These are phyloP conservation scores for Chytriomyces hyalinus DNA, from an alignment of 192 early-diverging fungal species.

Conservation along the genomic window DNA sequence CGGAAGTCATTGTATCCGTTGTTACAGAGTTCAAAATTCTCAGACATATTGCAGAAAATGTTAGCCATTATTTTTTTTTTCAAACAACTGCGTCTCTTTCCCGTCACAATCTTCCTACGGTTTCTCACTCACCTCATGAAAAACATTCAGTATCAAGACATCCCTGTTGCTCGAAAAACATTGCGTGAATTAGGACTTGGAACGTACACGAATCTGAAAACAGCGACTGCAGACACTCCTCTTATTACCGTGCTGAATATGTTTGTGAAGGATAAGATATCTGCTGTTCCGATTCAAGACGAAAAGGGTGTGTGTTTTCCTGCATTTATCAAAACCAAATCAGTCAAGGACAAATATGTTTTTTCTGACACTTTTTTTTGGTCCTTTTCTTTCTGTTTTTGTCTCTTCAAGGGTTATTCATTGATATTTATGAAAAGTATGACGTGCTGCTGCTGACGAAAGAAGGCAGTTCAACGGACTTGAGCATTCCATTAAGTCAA, in stretches of 20 bases:
- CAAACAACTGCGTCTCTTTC: not conserved
- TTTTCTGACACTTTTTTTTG: not conserved
- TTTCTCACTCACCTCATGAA: not conserved
- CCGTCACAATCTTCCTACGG: not conserved
- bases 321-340: too few relatives aligned
- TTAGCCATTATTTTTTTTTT: constrained; percentile 21
- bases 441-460: constrained; percentile 90
- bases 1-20: constrained; percentile 91
- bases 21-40: constrained; percentile 88
- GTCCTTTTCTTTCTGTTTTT: not conserved
- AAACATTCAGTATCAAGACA: constrained; percentile 16
- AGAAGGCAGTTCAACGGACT: constrained; percentile 73
- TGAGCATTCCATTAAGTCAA: constrained; percentile 86
- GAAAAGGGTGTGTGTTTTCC: constrained; percentile 58
- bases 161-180: constrained; percentile 42
- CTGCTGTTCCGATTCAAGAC: constrained; percentile 92
- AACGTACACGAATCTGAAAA: constrained; percentile 82
- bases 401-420: constrained; percentile 65
- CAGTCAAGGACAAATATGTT: not conserved
- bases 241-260: constrained; percentile 89
- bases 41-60: constrained; percentile 86
- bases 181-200: constrained; percentile 85
- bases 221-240: constrained; percentile 77
- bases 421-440: constrained; percentile 96
- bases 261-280: constrained; percentile 90